Evolutionary conservation across 2,329 filamentous ascomycete species (phyloP), one percentile per base, ranked within the genome.

Genomic region (Colletotrichum magnum): DNA sequence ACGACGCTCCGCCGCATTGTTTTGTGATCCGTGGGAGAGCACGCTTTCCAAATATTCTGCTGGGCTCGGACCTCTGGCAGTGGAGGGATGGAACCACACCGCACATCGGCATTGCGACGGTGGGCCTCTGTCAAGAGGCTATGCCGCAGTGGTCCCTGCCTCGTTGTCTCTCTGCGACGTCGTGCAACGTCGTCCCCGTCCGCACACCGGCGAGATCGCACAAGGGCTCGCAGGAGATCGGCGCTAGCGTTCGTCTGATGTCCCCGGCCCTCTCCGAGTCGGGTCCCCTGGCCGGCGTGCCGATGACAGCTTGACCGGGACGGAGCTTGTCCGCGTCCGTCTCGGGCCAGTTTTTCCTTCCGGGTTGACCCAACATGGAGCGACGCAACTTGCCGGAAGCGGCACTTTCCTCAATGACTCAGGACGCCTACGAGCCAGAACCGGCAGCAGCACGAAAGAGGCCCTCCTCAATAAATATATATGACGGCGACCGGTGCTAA

Each of bases 181-280:
- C 56, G 62, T 47, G 50, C 57, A 62, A 15, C 59, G 15, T 54
- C 36, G 24, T 39, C 50, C 56, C 50, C 13, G 50, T 66, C 32
- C 32, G 32, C 10, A 9, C 32, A 36, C 32, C 32, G 32, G 43
- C 48, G 21, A 59, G 65, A 71, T 66, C 66, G 58, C 64, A n/a
- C 52, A 12, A 58, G 32, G 52, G 52, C 39, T 64, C 53, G 52
- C 41, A 36, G 57, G 41, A 54, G 65, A 69, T 71, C 66, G 66
- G 36, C 66, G 45, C 66, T 53, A 61, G 52, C 57, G 66, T 69
- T 71, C 65, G 60, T 69, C 65, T 71, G 66, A 53, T 66, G 50
- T 61, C 21, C 32, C 58, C 58, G 54, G 64, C 48, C 64, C 47
- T 68, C 53, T 54, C 58, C 43, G 64, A 56, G 53, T 64, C 64